A percentile compares a stretch with the other conserved stretches of the same genome.
Conservation (phyloP, 1,284 basidiomycete species). For the Cryptococcus sp. region DNA sequence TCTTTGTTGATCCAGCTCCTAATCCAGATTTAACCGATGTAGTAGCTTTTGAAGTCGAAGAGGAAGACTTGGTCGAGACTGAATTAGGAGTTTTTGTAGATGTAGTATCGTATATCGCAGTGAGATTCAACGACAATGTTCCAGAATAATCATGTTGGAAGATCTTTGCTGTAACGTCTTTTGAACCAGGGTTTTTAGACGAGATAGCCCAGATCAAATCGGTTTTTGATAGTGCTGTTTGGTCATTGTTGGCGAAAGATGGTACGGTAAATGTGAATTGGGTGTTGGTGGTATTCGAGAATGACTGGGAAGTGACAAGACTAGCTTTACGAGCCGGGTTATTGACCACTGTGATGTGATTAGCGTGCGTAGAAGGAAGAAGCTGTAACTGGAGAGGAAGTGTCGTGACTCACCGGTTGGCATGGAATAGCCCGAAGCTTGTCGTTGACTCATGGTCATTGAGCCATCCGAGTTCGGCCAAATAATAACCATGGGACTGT, state of each 20-base stretch:
- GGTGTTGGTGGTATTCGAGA: constrained; percentile 24
- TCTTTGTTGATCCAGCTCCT: neutral
- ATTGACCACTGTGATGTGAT: constrained; percentile 14
- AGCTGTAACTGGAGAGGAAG: neutral
- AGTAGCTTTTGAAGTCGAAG: neutral
- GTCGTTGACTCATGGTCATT: constrained; percentile 59
- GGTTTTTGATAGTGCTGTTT: constrained; percentile 42
- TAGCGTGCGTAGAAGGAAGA: neutral
- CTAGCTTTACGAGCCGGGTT: constrained; percentile 54
- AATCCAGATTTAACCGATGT: neutral
- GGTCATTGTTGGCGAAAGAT: constrained; percentile 48
- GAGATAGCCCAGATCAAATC: constrained; percentile 55
- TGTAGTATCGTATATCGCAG: constrained; percentile 34
- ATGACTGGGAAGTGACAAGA: constrained; percentile 43
- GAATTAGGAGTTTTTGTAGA: constrained; percentile 6
- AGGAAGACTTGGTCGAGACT: neutral
- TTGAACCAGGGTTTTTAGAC: constrained; percentile 48
- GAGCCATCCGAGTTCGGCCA: constrained; percentile 58
- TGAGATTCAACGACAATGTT: constrained; percentile 48
- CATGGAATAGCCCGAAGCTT: constrained; percentile 50
- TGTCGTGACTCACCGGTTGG: constrained; percentile 49
- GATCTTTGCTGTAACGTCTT: constrained; percentile 48
- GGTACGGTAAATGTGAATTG: constrained; percentile 53
- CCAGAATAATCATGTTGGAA: constrained; percentile 51
- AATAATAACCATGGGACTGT: constrained; percentile 60